Evolutionary conservation across 768 basidiomycete genomes (phyloP).

Genomic region (Macrolepiota fuliginosa): DNA sequence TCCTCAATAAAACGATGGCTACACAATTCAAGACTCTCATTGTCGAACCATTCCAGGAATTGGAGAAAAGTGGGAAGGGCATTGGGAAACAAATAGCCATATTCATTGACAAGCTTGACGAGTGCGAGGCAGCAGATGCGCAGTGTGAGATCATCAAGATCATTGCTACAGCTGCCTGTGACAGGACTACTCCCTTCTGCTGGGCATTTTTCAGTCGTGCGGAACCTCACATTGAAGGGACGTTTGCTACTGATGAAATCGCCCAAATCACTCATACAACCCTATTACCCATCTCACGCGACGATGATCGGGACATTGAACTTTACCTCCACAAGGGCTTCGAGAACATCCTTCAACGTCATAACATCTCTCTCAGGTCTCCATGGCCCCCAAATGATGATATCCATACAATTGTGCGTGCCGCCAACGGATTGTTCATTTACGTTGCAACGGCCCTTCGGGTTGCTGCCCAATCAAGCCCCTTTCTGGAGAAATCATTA

Average conservation of each 20-base stretch:
- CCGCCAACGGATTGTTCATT: slow-evolving; percentile 23
- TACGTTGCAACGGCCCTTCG: too few relatives aligned
- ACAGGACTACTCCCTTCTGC: neutral
- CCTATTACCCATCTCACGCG: neutral
- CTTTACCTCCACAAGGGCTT: slow-evolving; percentile 5
- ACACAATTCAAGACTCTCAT: neutral
- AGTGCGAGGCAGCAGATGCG: neutral
- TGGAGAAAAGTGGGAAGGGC: too few relatives aligned
- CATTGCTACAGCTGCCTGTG: neutral
- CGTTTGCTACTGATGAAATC: neutral
- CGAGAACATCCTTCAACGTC: neutral
- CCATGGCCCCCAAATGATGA: slow-evolving; percentile 13
- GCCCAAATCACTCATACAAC: neutral
- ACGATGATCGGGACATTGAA: slow-evolving; percentile 2
- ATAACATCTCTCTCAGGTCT: too few relatives aligned
- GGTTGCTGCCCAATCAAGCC: slow-evolving; percentile 19
- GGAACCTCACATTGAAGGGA: neutral
- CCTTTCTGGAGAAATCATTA: neutral
- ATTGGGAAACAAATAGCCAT: too few relatives aligned
- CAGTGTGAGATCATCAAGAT: neutral
- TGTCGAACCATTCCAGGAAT: neutral
- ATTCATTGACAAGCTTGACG: neutral
- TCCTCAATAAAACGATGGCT: neutral
- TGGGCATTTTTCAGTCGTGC: slow-evolving; percentile 5
- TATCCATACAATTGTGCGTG: slow-evolving; percentile 15